Conservation (phyloP, 495 filamentous ascomycete species). For the Neurospora sp. region DNA sequence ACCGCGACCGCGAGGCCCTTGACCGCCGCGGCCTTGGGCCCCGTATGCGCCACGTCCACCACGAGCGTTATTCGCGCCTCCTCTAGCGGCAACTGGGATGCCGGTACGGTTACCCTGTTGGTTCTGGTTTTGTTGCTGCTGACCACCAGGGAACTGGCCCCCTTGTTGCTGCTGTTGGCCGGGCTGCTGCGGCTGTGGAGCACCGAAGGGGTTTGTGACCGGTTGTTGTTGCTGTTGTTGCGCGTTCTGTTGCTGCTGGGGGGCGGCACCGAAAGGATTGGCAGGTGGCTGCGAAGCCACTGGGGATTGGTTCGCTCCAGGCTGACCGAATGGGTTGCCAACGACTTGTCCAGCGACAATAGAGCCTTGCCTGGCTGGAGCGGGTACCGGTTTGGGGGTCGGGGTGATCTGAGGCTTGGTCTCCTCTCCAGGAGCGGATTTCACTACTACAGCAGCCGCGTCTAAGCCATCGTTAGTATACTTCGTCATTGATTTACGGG, state of each 20-base stretch:
- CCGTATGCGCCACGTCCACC: slow-evolving; percentile 6
- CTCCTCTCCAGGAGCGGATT: slow-evolving; percentile 10
- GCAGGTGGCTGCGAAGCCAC: not conserved
- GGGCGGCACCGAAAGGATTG: not conserved
- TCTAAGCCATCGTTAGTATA: slow-evolving; percentile 15
- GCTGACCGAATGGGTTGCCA: slow-evolving; percentile 16
- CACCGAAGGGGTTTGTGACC: not conserved
- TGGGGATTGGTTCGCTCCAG: slow-evolving; percentile 1
- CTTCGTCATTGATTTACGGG: not conserved
- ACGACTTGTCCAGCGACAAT: not conserved
- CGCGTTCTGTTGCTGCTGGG: slow-evolving; percentile 2
- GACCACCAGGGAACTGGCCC: not conserved
- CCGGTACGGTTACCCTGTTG: not conserved
- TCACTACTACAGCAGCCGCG: slow-evolving; percentile 2
- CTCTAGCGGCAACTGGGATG: not conserved
- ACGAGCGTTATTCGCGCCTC: slow-evolving; percentile 3
- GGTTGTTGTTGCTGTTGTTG: slow-evolving; percentile 2
- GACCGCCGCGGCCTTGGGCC: slow-evolving; percentile 13
- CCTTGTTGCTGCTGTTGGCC: not conserved
- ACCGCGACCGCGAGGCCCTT: slow-evolving; percentile 17
- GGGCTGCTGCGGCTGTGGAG: not conserved
- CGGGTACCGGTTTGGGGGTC: not conserved
- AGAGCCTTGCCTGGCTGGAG: not conserved
- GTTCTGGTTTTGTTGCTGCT: slow-evolving; percentile 4
- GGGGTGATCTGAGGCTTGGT: slow-evolving; percentile 8